Evolutionary conservation across 768 basidiomycete genomes (phyloP).

Genomic region (Pisolithus sp.): DNA sequence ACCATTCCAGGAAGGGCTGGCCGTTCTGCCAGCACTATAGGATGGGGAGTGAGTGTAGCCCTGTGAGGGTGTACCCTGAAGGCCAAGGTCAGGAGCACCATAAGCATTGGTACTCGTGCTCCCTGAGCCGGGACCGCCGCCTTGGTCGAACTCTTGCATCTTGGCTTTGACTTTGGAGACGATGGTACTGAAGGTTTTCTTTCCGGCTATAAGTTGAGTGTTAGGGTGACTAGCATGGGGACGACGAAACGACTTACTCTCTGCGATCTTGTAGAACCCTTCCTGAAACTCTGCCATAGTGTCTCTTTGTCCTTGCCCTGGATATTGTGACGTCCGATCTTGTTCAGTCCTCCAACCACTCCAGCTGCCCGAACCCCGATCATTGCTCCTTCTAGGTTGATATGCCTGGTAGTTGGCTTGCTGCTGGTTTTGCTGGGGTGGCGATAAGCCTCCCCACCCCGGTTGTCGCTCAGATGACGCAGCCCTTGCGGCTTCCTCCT

Average conservation of each 20-base stretch:
- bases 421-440: slow-evolving; percentile 5
- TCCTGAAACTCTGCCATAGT: slow-evolving; percentile 67
- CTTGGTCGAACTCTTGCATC: slow-evolving; percentile 73
- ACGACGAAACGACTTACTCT: slow-evolving; percentile 46
- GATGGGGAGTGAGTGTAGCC: neutral
- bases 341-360: neutral
- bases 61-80: slow-evolving; percentile 1
- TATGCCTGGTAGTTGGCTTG: slow-evolving; percentile 17
- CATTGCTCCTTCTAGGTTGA: slow-evolving; percentile 14
- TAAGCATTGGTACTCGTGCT: neutral
- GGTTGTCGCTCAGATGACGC: neutral
- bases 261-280: slow-evolving; percentile 69
- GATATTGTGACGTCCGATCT: slow-evolving; percentile 9
- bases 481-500: slow-evolving; percentile 27
- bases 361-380: slow-evolving; percentile 3
- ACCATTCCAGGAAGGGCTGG: slow-evolving; percentile 6
- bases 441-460: neutral
- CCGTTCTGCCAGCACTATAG: neutral
- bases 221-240: neutral
- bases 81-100: neutral
- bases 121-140: slow-evolving; percentile 12
- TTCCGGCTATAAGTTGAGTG: slow-evolving; percentile 47
- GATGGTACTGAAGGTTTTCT: slow-evolving; percentile 67
- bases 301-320: slow-evolving; percentile 33
- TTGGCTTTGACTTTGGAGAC: slow-evolving; percentile 78